Evolutionary conservation across 148 eudicot genomes (phyloP).

Genomic region (Cornus controversa): DNA sequence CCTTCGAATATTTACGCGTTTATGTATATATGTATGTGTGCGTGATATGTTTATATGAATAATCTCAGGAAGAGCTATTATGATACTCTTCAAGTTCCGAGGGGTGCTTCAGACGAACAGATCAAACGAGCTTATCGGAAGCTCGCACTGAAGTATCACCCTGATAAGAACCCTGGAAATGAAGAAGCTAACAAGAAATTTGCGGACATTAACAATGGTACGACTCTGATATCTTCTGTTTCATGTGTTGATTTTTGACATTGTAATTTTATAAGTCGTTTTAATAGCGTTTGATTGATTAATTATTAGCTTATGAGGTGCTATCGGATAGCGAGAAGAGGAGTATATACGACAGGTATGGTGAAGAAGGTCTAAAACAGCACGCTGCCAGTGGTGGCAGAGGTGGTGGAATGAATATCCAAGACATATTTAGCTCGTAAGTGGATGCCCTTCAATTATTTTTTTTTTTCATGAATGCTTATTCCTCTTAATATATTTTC

Average conservation of each 20-base stretch:
- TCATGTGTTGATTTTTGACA: background rate
- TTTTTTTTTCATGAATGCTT: background rate
- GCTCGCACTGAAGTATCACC: conserved; percentile 94
- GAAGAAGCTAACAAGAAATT: conserved; percentile 92
- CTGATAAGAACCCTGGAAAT: conserved; percentile 94
- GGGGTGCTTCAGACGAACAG: conserved; percentile 87
- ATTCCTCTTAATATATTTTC: background rate
- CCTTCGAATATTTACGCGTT: background rate
- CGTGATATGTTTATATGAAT: background rate
- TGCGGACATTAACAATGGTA: conserved; percentile 92
- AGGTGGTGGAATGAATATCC: conserved; percentile 87
- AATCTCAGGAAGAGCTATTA: conserved; percentile 81
- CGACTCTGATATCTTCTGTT: background rate
- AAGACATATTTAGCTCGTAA: conserved; percentile 90
- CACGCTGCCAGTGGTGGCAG: conserved; percentile 82
- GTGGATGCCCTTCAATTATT: conserved; percentile 23
- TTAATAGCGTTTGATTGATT: conserved; percentile 14
- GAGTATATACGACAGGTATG: conserved; percentile 82
- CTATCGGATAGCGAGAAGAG: conserved; percentile 90
- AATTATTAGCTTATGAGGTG: conserved; percentile 80
- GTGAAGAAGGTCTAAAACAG: conserved; percentile 96
- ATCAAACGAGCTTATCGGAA: conserved; percentile 90
- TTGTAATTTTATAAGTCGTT: background rate
- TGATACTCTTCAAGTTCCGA: conserved; percentile 77
- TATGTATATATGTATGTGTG: background rate